Conservation (phyloP, 768 basidiomycete genomes). For the Pluteus cervinus region DNA sequence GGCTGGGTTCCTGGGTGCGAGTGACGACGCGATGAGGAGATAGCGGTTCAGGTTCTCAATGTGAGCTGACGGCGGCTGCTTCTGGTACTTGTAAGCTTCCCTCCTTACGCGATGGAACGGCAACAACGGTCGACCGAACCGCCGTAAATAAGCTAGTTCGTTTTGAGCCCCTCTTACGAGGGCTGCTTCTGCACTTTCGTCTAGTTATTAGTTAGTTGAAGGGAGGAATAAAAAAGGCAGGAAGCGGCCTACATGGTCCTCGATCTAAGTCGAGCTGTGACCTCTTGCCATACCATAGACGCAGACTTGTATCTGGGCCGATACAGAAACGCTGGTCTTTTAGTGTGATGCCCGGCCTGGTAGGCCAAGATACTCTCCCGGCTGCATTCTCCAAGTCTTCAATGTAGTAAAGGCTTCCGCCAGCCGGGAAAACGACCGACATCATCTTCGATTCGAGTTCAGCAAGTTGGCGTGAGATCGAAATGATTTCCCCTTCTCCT, state of each 20-base stretch:
- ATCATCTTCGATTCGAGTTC: slow-evolving; percentile 43
- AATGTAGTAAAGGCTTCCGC: slow-evolving; percentile 44
- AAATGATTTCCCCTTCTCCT: slow-evolving; percentile 30
- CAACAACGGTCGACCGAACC: slow-evolving; percentile 41
- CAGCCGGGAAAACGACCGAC: slow-evolving; percentile 41
- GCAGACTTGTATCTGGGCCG: slow-evolving; percentile 36
- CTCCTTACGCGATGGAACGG: slow-evolving; percentile 38
- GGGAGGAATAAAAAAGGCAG: slow-evolving; percentile 19
- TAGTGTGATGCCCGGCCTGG: slow-evolving; percentile 28
- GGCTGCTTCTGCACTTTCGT: slow-evolving; percentile 34
- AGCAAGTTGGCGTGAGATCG: slow-evolving; percentile 36
- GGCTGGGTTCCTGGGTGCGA: slow-evolving; percentile 33
- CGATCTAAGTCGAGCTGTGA: slow-evolving; percentile 41
- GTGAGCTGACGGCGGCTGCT: slow-evolving; percentile 38
- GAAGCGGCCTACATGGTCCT: slow-evolving; percentile 44
- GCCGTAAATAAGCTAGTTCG: slow-evolving; percentile 41
- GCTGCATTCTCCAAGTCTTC: slow-evolving; percentile 37
- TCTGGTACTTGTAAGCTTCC: slow-evolving; percentile 35
- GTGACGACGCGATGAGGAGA: slow-evolving; percentile 40
- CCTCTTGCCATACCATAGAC: slow-evolving; percentile 46
- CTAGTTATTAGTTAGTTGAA: slow-evolving; percentile 30
- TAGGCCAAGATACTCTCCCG: too few relatives aligned
- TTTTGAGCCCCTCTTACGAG: slow-evolving; percentile 37
- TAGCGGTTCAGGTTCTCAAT: slow-evolving; percentile 43
- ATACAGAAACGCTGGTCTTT: slow-evolving; percentile 37